Conservation (phyloP, 1,284 basidiomycete genomes). For the Fomes fomentarius region DNA sequence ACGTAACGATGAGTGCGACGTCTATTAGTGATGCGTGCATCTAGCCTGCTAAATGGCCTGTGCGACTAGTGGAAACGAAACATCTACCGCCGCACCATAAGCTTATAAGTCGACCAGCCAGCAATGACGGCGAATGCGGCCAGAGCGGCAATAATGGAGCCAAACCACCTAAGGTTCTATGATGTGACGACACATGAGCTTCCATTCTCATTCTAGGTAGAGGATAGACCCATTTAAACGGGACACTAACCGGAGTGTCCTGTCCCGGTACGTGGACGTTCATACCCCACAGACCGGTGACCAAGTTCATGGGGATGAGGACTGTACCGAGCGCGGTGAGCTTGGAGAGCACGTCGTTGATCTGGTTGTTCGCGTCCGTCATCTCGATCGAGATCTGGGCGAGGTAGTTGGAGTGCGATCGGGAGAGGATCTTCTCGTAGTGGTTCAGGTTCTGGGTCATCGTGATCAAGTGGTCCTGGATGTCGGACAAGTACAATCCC, state of each 20-base stretch:
- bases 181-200: not conserved
- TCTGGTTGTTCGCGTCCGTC: constrained; percentile 99
- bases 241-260: constrained; percentile 46
- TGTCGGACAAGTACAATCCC: constrained; percentile 95
- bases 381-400: constrained; percentile 99
- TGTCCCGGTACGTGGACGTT: constrained; percentile 93
- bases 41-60: not conserved
- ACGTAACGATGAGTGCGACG: not conserved
- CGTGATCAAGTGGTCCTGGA: constrained; percentile 98
- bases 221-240: constrained; percentile 23
- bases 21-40: too few relatives aligned
- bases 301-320: constrained; percentile 95
- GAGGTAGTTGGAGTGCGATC: constrained; percentile 99
- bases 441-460: constrained; percentile 99
- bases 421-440: constrained; percentile 98
- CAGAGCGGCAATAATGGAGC: constrained; percentile 80
- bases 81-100: constrained; percentile 56
- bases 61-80: not conserved
- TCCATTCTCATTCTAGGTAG: constrained; percentile 17
- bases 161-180: constrained; percentile 78
- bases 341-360: constrained; percentile 99
- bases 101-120: constrained; percentile 81
- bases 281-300: constrained; percentile 92
- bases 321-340: constrained; percentile 98
- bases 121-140: constrained; percentile 81